Percentiles rank a stretch among this genome's conserved stretches.
phyloP scores from a whole-genome alignment of 495 filamentous ascomycete genomes.

The Penicillium simplicissimum region DNA sequence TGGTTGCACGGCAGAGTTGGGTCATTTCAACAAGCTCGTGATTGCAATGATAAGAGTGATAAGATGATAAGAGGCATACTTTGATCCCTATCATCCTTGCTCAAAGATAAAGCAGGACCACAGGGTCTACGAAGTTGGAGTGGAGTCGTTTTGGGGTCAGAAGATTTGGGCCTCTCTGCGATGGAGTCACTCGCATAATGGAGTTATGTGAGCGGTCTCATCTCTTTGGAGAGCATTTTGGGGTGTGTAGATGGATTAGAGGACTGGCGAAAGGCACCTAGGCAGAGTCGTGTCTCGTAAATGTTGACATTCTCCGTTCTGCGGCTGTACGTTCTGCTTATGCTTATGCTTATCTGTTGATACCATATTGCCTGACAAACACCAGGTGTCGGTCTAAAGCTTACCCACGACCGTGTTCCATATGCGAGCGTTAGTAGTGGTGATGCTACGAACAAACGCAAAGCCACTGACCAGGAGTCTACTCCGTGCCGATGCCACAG shows the following conservation, averaged over 20 bases:
- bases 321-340: slow-evolving; percentile 35
- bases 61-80: neutral
- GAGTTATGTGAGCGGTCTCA: slow-evolving; percentile 9
- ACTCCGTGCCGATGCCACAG: no score
- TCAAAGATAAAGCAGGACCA: neutral
- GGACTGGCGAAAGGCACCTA: no score
- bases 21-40: slow-evolving; percentile 1
- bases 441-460: slow-evolving; percentile 50
- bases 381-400: slow-evolving; percentile 47
- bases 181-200: slow-evolving; percentile 5
- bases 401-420: slow-evolving; percentile 54
- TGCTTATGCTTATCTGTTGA: neutral
- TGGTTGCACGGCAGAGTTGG: neutral
- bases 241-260: slow-evolving; percentile 8
- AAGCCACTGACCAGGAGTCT: no score
- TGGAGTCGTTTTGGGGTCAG: slow-evolving; percentile 24
- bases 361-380: slow-evolving; percentile 1
- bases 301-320: slow-evolving; percentile 23
- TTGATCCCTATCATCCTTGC: neutral
- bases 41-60: neutral
- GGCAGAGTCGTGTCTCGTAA: slow-evolving; percentile 8
- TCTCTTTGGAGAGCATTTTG: slow-evolving; percentile 4
- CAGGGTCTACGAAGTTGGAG: slow-evolving; percentile 22
- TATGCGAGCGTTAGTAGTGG: slow-evolving; percentile 49
- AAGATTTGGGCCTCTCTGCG: neutral